Base-by-base conservation (phyloP, 2,329 filamentous ascomycete genomes). In the Ophiostoma montium region DNA sequence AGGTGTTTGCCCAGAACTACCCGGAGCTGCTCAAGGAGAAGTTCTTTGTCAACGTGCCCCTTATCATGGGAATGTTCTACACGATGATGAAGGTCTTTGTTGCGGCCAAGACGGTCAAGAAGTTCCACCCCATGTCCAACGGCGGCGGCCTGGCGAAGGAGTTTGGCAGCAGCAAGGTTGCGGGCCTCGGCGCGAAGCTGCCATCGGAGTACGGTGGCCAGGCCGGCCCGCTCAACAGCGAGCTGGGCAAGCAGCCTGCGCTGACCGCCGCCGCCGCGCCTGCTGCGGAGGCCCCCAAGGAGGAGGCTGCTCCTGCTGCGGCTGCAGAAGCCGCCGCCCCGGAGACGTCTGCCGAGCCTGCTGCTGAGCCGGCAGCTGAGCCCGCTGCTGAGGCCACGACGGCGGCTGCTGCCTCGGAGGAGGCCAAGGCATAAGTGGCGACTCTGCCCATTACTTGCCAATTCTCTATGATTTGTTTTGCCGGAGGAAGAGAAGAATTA, bases 11-110 rank as follows among this genome's bases (percentile, higher is more conserved):
- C 47, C 80, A 77, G 57, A 84, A 85, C 56, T 95, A 95, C 67
- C 89, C 90, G 0, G 90, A 95, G 69, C 78, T 94, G 10, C 74
- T 95, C 45, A 79, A 78, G 58, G 70, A 90, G 68, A 95, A 95
- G 71, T 95, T 89, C 74, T 95, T 95, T 62, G 84, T 95, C 67
- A 95, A 95, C 60, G 86, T 95, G 6, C 90, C 90, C 0, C 67
- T 81, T 50, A 72, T 95, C 59, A 95, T 95, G 89, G 85, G 86
- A 50, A 95, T 89, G 73, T 76, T 88, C 62, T 88, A 84, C 63
- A 70, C 71, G 18, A 74, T 82, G 48, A 82, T 88, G 70, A 88
- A 87, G 69, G 66, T 86, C 16, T 82, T 89, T 62, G 70, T 88
- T 39, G 78, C 81, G 30, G 71, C 79, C 46, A 82, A 83, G 60